phyloP scores from a whole-genome alignment of 192 early-diverging fungal genomes.

The Coemansia umbellata region DNA sequence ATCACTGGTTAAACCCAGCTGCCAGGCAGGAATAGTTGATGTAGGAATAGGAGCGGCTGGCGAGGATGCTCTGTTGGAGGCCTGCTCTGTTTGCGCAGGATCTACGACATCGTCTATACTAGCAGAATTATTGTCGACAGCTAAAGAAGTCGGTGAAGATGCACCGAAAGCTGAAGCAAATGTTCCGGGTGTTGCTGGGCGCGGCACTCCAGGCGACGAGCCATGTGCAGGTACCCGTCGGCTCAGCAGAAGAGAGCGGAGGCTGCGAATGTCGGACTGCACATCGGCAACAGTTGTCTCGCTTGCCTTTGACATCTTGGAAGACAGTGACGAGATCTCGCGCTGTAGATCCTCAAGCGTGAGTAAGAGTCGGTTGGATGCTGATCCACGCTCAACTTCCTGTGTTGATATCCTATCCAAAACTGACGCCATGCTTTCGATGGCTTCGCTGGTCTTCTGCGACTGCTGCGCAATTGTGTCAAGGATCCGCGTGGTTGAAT shows the following conservation, averaged over 20 bases:
- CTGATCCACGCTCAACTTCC: slow-evolving; percentile 17
- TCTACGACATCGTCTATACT: neutral
- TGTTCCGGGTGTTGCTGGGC: slow-evolving; percentile 34
- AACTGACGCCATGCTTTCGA: slow-evolving; percentile 57
- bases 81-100: neutral
- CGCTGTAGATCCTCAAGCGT: slow-evolving; percentile 47
- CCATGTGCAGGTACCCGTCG: slow-evolving; percentile 57
- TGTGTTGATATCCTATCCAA: slow-evolving; percentile 42
- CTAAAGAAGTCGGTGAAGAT: slow-evolving; percentile 8
- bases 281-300: slow-evolving; percentile 58
- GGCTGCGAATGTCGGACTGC: slow-evolving; percentile 90
- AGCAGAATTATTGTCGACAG: neutral
- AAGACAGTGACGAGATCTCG: slow-evolving; percentile 20
- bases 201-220: slow-evolving; percentile 29
- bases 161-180: neutral
- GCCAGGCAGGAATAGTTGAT: slow-evolving; percentile 65
- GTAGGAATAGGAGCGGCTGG: slow-evolving; percentile 24
- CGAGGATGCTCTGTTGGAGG: slow-evolving; percentile 8
- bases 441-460: slow-evolving; percentile 61
- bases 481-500: slow-evolving; percentile 61
- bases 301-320: slow-evolving; percentile 12
- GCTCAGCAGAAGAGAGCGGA: slow-evolving; percentile 87
- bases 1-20: slow-evolving; percentile 50
- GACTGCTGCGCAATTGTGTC: slow-evolving; percentile 64
- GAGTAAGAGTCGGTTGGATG: slow-evolving; percentile 23